Percentiles rank a stretch among this genome's conserved stretches.
phyloP scores from a whole-genome alignment of 139 green algal genomes.

The Pleodorina starrii region DNA sequence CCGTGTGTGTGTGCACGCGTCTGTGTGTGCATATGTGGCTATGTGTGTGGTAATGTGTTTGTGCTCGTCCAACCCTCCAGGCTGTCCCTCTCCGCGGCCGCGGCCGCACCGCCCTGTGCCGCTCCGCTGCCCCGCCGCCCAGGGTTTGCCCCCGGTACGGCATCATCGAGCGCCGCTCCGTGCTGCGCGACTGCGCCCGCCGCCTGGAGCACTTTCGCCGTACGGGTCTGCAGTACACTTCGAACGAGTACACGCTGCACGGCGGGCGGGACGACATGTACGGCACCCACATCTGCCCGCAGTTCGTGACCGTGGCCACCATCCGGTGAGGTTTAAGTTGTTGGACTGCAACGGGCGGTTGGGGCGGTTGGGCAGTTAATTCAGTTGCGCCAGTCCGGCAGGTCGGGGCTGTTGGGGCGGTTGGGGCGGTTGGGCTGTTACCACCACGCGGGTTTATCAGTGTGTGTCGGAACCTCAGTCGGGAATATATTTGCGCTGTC shows the following conservation, averaged over 20 bases:
- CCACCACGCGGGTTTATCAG: no score
- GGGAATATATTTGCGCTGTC: no score
- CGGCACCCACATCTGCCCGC: constrained; percentile 20
- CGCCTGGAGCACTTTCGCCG: not conserved
- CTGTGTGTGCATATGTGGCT: no score
- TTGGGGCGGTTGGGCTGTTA: no score
- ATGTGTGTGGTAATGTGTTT: no score
- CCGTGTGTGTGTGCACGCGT: no score
- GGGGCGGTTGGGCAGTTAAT: not conserved
- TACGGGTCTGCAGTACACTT: not conserved
- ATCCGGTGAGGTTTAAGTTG: constrained; percentile 12
- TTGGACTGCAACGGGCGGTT: not conserved
- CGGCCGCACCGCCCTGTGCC: no score
- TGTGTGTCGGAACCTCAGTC: no score
- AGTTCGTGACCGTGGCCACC: constrained; percentile 28
- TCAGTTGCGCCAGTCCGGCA: no score
- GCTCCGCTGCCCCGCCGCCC: not conserved
- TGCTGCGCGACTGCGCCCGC: not conserved
- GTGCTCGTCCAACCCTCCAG: not conserved
- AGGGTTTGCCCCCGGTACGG: constrained; percentile 10
- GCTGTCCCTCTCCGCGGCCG: not conserved
- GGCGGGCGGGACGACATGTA: not conserved
- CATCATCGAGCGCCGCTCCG: not conserved
- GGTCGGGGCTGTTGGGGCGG: no score
- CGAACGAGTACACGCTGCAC: constrained; percentile 45